A percentile compares a stretch with the other conserved stretches of the same genome.
These are phyloP conservation scores for Cladophialophora immunda DNA, from an alignment of 2,329 filamentous ascomycete genomes.

Conservation along the genomic window DNA sequence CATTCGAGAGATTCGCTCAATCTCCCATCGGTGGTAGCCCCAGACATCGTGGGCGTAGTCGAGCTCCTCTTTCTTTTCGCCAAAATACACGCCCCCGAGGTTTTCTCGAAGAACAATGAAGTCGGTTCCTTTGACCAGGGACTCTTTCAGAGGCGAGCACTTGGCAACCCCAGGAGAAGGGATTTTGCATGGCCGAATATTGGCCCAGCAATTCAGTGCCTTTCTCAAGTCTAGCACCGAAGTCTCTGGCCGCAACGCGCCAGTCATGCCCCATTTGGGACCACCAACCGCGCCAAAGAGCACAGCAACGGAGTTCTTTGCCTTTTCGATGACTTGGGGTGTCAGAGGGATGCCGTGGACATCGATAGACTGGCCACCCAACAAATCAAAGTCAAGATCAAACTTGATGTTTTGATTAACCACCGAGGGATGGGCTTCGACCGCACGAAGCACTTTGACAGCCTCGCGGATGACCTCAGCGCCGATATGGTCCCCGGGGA, in stretches of 20 bases:
- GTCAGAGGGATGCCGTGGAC: slow-evolving; percentile 77
- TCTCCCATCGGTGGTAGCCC: slow-evolving; percentile 81
- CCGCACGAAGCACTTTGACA: slow-evolving; percentile 73
- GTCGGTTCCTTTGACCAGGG: slow-evolving; percentile 71
- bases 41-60: slow-evolving; percentile 73
- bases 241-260: slow-evolving; percentile 72
- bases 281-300: slow-evolving; percentile 90
- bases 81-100: slow-evolving; percentile 60
- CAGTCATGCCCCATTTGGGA: slow-evolving; percentile 86
- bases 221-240: slow-evolving; percentile 85
- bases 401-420: slow-evolving; percentile 69
- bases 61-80: slow-evolving; percentile 49
- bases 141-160: slow-evolving; percentile 80
- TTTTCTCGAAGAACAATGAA: slow-evolving; percentile 62
- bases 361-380: slow-evolving; percentile 89
- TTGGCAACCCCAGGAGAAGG: slow-evolving; percentile 69
- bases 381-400: slow-evolving; percentile 81
- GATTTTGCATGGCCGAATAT: slow-evolving; percentile 78
- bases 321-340: slow-evolving; percentile 77
- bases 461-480: slow-evolving; percentile 69
- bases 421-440: slow-evolving; percentile 63
- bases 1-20: slow-evolving; percentile 81
- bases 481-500: slow-evolving; percentile 80
- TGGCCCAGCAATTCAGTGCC: slow-evolving; percentile 87
- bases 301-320: slow-evolving; percentile 82